These are phyloP conservation scores for Aspergillus unguis DNA, from an alignment of 2,329 filamentous ascomycete species.

Conservation along the genomic window DNA sequence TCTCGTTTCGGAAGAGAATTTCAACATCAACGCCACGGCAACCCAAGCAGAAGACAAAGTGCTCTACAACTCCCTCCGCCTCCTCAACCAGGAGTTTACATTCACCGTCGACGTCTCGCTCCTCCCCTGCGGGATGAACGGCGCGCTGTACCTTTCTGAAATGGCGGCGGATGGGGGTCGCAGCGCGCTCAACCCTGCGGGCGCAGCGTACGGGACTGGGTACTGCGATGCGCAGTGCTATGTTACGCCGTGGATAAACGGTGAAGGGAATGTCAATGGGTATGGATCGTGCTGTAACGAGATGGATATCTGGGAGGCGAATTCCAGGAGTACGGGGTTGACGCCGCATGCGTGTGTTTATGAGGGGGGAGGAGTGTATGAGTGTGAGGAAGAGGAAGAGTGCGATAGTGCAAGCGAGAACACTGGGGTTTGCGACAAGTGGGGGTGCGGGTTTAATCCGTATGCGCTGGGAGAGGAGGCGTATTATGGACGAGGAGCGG, in stretches of 20 bases:
- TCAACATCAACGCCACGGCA: no score
- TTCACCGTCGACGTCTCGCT: slow-evolving; percentile 68
- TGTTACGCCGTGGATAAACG: slow-evolving; percentile 50
- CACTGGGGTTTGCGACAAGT: slow-evolving; percentile 59
- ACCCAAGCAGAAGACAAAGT: no score
- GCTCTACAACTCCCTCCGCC: slow-evolving; percentile 45
- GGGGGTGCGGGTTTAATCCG: slow-evolving; percentile 65
- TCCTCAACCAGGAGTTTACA: slow-evolving; percentile 64
- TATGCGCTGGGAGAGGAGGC: slow-evolving; percentile 60
- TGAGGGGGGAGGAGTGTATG: slow-evolving; percentile 45
- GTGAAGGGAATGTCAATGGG: slow-evolving; percentile 49
- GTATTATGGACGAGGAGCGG: slow-evolving; percentile 56
- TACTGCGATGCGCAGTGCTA: slow-evolving; percentile 61
- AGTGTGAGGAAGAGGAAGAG: slow-evolving; percentile 37
- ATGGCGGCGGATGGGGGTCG: slow-evolving; percentile 60
- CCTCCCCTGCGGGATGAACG: slow-evolving; percentile 67
- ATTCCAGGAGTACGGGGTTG: slow-evolving; percentile 58
- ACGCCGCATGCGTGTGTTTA: slow-evolving; percentile 59
- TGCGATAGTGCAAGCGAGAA: slow-evolving; percentile 8
- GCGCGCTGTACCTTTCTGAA: slow-evolving; percentile 61
- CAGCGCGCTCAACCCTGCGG: slow-evolving; percentile 50
- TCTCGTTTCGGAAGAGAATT: slow-evolving; percentile 45
- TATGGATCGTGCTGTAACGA: slow-evolving; percentile 62
- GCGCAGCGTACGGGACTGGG: slow-evolving; percentile 57
- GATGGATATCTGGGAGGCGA: slow-evolving; percentile 68